Evolutionary conservation across 2,329 filamentous ascomycete species (phyloP), one percentile per base, ranked within the genome.

Genomic region (Pseudopyricularia javanii): DNA sequence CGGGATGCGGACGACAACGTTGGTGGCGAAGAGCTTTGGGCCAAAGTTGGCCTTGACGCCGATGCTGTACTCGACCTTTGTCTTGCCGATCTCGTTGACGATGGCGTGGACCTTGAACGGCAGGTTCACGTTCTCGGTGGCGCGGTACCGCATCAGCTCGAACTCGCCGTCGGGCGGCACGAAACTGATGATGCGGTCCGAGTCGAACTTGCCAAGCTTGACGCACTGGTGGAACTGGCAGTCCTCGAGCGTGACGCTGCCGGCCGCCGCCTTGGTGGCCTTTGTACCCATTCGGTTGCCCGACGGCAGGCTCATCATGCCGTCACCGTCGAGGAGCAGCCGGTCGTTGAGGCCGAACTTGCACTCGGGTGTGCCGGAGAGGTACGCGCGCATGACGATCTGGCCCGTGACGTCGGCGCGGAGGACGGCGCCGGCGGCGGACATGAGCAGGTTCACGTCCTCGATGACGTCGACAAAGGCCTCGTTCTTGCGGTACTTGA

Each of bases 201-300:
- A 86, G 68, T 97, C 93, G 64, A 98, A 98, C 65, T 94, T 94
- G 59, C 91, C 91, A 30, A 98, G 78, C 73, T 96, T 95, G 56
- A 98, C 93, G 68, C 93, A 98, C 69, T 98, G 93, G 69, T 98
- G 93, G 72, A 98, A 96, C 65, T 97, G 93, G 65, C 94, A 97
- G 68, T 98, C 93, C 66, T 98, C 94, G 26, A 98, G 76, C 0
- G 91, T 95, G 52, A 98, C 94, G 58, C 88, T 94, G 34, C 93
- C 93, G 1, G 93, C 93, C 0, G 93, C 93, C 1, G 93, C 93
- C 68, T 95, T 91, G 37, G 93, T 96, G 30, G 91, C 89, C 68
- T 95, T 96, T 56, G 85, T 85, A 53, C 84, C 87, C 63, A 85
- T 80, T 57, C 82, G 76, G 62, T 93, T 93, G 4, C 89, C 89